Evolutionary conservation across 1,139 yeast genomes (phyloP).

Genomic region (Scheffersomyces insectosa): DNA sequence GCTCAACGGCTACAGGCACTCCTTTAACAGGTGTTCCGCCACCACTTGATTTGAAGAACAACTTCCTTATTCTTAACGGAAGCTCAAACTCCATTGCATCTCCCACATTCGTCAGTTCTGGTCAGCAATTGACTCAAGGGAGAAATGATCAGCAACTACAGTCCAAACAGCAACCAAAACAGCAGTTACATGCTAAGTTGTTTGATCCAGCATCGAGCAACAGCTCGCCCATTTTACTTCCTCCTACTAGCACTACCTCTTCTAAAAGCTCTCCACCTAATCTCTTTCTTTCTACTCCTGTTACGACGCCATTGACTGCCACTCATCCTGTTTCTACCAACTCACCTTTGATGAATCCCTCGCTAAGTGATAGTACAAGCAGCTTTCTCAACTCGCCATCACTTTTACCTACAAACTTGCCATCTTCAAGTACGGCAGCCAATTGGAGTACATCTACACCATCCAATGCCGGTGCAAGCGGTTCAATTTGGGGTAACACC

Average conservation of each 20-base stretch:
- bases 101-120: constrained; percentile 12
- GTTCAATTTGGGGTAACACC: constrained; percentile 16
- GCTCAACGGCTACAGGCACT: neutral
- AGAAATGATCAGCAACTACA: neutral
- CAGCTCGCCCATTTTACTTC: constrained; percentile 21
- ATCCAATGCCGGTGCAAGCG: constrained; percentile 3
- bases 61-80: constrained; percentile 20
- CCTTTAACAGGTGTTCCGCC: constrained; percentile 4
- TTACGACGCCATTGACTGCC: constrained; percentile 10
- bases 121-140: constrained; percentile 1
- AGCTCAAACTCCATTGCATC: constrained; percentile 25
- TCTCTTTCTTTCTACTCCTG: constrained; percentile 20
- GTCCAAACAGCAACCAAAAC: constrained; percentile 1
- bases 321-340: neutral
- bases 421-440: constrained; percentile 9
- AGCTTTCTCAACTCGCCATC: constrained; percentile 10
- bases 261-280: constrained; percentile 28
- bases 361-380: neutral
- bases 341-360: neutral
- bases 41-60: constrained; percentile 12
- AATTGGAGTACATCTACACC: constrained; percentile 15
- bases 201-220: constrained; percentile 17
- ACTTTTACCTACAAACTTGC: constrained; percentile 9
- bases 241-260: constrained; percentile 13
- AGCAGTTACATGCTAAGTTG: constrained; percentile 15